Percentiles rank a stretch among this genome's conserved stretches.
These are phyloP conservation scores for Heritiera fomes DNA, from an alignment of 345 rosid species.

Conservation along the genomic window DNA sequence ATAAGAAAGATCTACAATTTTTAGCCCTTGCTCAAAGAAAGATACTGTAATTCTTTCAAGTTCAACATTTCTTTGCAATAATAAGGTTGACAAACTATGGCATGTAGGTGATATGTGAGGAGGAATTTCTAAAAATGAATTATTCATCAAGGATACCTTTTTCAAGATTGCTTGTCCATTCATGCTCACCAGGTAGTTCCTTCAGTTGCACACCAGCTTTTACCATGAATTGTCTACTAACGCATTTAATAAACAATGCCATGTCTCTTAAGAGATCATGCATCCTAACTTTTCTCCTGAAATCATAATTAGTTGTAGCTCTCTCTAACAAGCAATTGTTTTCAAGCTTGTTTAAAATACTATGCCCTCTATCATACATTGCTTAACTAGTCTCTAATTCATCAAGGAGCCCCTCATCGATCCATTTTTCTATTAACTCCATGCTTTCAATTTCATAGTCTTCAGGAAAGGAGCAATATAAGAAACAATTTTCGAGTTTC, in stretches of 20 bases:
- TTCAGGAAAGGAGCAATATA: not conserved
- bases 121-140: slow-evolving; percentile 3
- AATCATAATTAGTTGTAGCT: not conserved
- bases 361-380: not conserved
- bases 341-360: not conserved
- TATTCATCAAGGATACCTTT: not conserved
- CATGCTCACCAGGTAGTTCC: slow-evolving; percentile 2
- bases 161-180: slow-evolving; percentile 1
- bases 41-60: not conserved
- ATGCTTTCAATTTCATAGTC: not conserved
- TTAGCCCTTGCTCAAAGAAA: slow-evolving; percentile 16
- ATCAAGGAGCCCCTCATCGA: not conserved
- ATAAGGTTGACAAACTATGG: slow-evolving; percentile 16
- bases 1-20: slow-evolving; percentile 28
- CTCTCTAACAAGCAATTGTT: slow-evolving; percentile 3
- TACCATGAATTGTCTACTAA: slow-evolving; percentile 4
- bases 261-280: not conserved
- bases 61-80: not conserved
- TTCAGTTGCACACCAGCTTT: slow-evolving; percentile 14
- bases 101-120: not conserved
- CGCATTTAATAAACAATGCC: slow-evolving; percentile 3
- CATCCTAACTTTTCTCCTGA: not conserved
- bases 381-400: not conserved
- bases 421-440: not conserved
- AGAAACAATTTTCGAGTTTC: not conserved